Evolutionary conservation across 1,284 basidiomycete genomes (phyloP).

Genomic region (Boletellus deceptivus): DNA sequence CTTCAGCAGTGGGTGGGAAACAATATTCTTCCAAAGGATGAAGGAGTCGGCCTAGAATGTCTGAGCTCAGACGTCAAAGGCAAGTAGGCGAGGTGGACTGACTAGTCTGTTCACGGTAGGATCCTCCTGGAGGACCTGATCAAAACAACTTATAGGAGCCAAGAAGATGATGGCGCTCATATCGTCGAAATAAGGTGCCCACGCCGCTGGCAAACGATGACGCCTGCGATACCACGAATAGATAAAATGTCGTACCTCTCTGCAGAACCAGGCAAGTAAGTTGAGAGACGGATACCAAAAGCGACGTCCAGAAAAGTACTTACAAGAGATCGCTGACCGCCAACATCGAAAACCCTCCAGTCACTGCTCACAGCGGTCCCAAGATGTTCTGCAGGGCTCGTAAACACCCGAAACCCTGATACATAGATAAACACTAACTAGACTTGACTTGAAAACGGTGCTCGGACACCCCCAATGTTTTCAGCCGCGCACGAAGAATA

Average conservation of each 20-base stretch:
- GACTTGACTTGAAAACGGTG: constrained; percentile 38
- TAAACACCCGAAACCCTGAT: constrained; percentile 4
- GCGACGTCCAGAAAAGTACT: constrained; percentile 6
- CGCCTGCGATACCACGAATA: neutral
- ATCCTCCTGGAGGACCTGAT: constrained; percentile 62
- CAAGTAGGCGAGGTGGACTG: constrained; percentile 3
- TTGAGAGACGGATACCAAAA: neutral
- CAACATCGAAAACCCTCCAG: constrained; percentile 39
- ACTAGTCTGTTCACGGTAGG: constrained; percentile 59
- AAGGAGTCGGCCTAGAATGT: constrained; percentile 49
- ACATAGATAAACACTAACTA: constrained; percentile 15
- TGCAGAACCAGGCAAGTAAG: neutral
- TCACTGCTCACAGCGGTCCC: constrained; percentile 34
- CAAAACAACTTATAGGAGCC: constrained; percentile 61
- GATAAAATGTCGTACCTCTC: constrained; percentile 25
- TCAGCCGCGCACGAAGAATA: constrained; percentile 37
- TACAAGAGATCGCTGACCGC: constrained; percentile 36
- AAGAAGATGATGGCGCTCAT: constrained; percentile 67
- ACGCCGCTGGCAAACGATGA: constrained; percentile 27
- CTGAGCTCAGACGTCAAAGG: neutral
- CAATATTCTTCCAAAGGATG: constrained; percentile 59
- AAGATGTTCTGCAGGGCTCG: constrained; percentile 20
- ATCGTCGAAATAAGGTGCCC: constrained; percentile 47
- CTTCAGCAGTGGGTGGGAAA: constrained; percentile 53
- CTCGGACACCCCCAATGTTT: constrained; percentile 42